Conservation (phyloP, 73 alveolate species). For the Chromera velia region DNA sequence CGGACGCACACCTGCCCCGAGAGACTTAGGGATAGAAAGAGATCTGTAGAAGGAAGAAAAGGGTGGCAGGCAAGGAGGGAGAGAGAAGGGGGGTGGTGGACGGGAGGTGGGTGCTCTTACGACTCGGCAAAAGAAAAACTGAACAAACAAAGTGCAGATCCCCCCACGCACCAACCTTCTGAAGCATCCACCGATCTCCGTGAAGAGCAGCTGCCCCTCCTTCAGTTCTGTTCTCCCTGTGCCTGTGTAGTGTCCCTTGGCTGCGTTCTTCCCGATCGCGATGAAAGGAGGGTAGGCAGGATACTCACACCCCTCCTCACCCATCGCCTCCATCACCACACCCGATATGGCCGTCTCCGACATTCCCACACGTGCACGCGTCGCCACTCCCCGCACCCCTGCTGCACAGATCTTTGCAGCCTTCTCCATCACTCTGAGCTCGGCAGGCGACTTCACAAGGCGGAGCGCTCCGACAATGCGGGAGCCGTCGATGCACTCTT, state of each 20-base stretch:
- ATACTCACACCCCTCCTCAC: conserved; percentile 10
- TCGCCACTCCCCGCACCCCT: conserved; percentile 4
- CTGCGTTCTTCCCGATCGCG: background rate
- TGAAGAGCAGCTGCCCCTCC: conserved; percentile 12
- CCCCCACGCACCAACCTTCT: no score
- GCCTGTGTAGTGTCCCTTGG: conserved; percentile 23
- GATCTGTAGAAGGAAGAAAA: no score
- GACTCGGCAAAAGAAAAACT: no score
- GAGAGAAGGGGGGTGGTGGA: no score
- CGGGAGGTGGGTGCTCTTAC: no score
- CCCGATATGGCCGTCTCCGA: conserved; percentile 16
- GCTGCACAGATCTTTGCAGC: conserved; percentile 1
- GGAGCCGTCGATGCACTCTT: conserved; percentile 1
- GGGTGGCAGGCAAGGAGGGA: no score
- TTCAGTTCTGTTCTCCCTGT: background rate
- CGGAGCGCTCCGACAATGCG: conserved; percentile 2
- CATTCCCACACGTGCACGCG: background rate
- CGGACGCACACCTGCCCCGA: no score
- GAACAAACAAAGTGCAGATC: no score
- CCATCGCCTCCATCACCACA: conserved; percentile 4
- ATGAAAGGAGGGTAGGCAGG: conserved; percentile 16
- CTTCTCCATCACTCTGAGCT: background rate
- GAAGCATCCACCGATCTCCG: conserved; percentile 21
- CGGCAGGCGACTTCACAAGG: conserved; percentile 7
- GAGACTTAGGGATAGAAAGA: no score